Conservation (phyloP, 108 stramenopile genomes). For the Chaetoceros muelleri region DNA sequence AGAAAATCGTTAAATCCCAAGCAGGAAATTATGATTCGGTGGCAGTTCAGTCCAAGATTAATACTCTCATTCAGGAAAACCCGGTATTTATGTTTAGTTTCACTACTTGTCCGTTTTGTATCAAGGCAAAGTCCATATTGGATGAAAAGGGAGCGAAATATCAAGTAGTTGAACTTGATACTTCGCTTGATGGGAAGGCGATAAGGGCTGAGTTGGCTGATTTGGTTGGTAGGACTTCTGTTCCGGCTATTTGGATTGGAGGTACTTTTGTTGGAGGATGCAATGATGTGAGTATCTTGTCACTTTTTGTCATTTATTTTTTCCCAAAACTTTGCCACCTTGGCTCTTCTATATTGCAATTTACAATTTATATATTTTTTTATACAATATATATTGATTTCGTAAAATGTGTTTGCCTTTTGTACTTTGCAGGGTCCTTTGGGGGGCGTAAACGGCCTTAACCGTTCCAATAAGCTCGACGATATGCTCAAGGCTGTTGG, state of each 20-base stretch:
- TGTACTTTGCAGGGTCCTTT: slow-evolving; percentile 36
- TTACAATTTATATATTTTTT: no score
- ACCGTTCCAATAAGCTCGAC: slow-evolving; percentile 50
- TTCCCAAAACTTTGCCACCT: no score
- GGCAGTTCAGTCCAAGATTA: slow-evolving; percentile 36
- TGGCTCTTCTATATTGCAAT: no score
- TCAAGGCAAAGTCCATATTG: slow-evolving; percentile 77
- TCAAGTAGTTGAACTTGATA: slow-evolving; percentile 63
- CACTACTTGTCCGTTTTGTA: slow-evolving; percentile 83
- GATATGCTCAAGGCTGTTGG: slow-evolving; percentile 31
- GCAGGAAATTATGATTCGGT: slow-evolving; percentile 77
- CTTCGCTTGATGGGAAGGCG: slow-evolving; percentile 48
- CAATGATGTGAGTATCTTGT: no score
- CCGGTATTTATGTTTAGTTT: slow-evolving; percentile 66
- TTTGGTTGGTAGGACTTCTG: slow-evolving; percentile 71
- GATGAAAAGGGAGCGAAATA: slow-evolving; percentile 61
- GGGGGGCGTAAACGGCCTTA: slow-evolving; percentile 57
- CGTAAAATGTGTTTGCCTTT: no score
- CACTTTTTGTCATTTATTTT: no score
- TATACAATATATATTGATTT: no score
- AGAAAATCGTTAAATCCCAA: slow-evolving; percentile 61
- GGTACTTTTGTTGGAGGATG: slow-evolving; percentile 82
- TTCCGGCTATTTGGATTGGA: slow-evolving; percentile 87
- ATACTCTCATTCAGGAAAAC: slow-evolving; percentile 41
- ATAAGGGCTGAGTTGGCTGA: slow-evolving; percentile 84